Evolutionary conservation across 192 early-diverging fungal genomes (phyloP), one percentile per base, ranked within the genome.

Genomic region (Linnemannia hyalina): DNA sequence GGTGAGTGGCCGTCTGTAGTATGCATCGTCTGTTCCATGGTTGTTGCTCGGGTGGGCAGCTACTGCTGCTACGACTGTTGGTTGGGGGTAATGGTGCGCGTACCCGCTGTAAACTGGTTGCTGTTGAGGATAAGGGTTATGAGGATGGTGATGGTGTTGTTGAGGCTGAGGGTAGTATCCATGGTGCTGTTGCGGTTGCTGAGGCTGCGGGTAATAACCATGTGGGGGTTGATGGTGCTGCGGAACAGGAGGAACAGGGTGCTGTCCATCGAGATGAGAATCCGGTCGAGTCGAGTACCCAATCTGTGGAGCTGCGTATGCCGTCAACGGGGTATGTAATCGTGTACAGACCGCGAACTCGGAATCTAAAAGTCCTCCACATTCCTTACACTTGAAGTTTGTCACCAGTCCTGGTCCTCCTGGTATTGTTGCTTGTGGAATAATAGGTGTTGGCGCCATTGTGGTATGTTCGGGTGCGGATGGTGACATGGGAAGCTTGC

Each of bases 321-420:
- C 57, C 4, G 35, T 40, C 41, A 65, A 52, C 4, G 76, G 47
- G 4, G 76, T 52, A 47, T 78, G 76, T n/a, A 78, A 38, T 8
- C 76, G 40, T 26, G 57, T 78, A 38, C 76, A 78, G 2, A n/a
- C 4, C 26, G 68, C 68, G 11, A 32, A 49, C 41, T 78, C 76
- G 3, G 76, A 78, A 23, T 78, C 68, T 16, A 78, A 68, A 23
- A 46, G 5, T 20, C 44, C 68, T 18, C 76, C 76, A 40, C 76
- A 78, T 35, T 78, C 68, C 20, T 47, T 41, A 35, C 76, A 78
- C 41, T 52, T 68, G 36, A 36, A 78, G 6, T 54, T 44, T 8
- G 76, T 78, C 13, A 78, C 47, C 46, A 78, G 11, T 8, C 68
- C 68, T 22, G 76, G 76, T 22, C 38, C 63, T n/a, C 23, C 22